Conservation (phyloP, 2,329 filamentous ascomycete genomes). For the Bipolaris victoriae region DNA sequence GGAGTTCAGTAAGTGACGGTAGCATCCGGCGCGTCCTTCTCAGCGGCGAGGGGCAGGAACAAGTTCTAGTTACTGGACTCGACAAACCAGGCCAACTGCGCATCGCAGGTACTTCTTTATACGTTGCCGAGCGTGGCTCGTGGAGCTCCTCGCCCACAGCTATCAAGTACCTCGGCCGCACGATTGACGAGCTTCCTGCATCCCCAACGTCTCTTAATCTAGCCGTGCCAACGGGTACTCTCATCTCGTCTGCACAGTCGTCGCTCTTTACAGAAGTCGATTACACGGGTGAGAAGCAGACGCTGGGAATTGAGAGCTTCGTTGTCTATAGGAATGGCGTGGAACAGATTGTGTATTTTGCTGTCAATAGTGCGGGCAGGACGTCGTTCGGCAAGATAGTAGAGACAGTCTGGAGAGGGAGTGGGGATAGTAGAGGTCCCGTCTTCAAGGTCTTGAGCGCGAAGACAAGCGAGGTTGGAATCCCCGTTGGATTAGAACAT, state of each 20-base stretch:
- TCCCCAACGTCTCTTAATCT: neutral
- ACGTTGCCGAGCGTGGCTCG: constrained; percentile 15
- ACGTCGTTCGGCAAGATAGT: constrained; percentile 21
- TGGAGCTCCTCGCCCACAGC: constrained; percentile 16
- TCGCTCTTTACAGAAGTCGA: constrained; percentile 18
- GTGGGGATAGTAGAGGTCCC: constrained; percentile 3
- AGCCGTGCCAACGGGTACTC: neutral
- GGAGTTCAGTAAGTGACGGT: constrained; percentile 16
- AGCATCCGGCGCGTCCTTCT: constrained; percentile 15
- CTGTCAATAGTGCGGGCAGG: constrained; percentile 10
- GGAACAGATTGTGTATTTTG: constrained; percentile 15
- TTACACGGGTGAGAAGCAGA: constrained; percentile 13
- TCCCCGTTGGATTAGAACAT: constrained; percentile 21
- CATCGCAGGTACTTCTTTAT: constrained; percentile 9
- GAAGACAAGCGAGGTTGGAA: constrained; percentile 10
- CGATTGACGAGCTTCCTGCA: neutral
- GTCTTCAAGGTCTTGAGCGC: constrained; percentile 15
- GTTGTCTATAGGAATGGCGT: constrained; percentile 8
- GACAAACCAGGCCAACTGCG: constrained; percentile 19
- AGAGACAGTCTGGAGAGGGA: constrained; percentile 13
- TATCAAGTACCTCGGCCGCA: constrained; percentile 12
- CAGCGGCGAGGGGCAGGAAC: neutral
- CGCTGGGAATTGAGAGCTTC: constrained; percentile 18
- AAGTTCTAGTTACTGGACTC: constrained; percentile 12
- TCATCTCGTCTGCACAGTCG: constrained; percentile 16